These are phyloP conservation scores for Coix lacrymajobi DNA, from an alignment of 176 grass and related monocot genomes.

Conservation along the genomic window DNA sequence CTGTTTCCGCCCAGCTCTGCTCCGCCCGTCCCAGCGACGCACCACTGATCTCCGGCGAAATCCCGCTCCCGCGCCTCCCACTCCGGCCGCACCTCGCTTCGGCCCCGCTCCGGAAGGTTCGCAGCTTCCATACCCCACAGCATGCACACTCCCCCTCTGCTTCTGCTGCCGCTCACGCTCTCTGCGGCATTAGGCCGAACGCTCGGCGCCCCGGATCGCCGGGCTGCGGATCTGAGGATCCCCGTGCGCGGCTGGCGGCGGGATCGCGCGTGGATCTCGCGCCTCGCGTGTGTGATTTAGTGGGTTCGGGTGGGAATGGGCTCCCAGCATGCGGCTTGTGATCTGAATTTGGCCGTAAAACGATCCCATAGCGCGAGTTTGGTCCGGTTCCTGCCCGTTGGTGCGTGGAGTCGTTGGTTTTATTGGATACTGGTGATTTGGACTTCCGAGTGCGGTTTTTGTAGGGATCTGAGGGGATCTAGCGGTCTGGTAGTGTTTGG, in stretches of 20 bases:
- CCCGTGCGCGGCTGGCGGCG: background rate
- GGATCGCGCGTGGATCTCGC: slow-evolving; percentile 34
- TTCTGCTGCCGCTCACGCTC: background rate
- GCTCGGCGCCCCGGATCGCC: slow-evolving; percentile 4
- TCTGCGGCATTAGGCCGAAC: slow-evolving; percentile 22
- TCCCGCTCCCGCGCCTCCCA: background rate
- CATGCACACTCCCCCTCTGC: background rate
- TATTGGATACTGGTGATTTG: background rate
- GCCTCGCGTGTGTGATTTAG: background rate
- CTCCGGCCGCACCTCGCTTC: background rate
- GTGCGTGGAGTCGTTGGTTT: background rate
- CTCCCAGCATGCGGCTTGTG: background rate
- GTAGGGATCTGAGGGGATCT: slow-evolving; percentile 38
- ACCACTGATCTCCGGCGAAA: slow-evolving; percentile 12
- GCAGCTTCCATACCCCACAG: background rate
- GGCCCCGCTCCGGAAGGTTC: slow-evolving; percentile 30
- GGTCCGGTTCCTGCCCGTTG: background rate
- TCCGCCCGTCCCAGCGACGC: background rate
- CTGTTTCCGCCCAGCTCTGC: background rate
- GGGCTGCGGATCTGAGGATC: slow-evolving; percentile 34
- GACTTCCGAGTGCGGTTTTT: background rate
- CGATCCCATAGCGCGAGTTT: background rate
- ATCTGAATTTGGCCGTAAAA: slow-evolving; percentile 12
- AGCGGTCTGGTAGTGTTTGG: background rate
- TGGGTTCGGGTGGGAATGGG: slow-evolving; percentile 15